phyloP scores from a whole-genome alignment of 805 yeast species.

The Metschnikowia gruessii region DNA sequence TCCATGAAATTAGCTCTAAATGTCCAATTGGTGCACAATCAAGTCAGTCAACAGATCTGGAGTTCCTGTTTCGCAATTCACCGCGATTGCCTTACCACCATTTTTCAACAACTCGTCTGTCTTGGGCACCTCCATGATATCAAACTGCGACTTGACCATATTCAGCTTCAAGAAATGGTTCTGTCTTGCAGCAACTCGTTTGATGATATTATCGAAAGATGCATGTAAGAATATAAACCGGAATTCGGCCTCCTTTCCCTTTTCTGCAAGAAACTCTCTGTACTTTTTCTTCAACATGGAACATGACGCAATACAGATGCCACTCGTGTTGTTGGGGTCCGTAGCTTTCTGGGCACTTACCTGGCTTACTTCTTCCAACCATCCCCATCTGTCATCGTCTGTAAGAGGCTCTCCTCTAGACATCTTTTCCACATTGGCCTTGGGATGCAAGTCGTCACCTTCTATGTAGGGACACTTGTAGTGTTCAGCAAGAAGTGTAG shows the following conservation, averaged over 20 bases:
- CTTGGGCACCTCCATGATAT: conserved; percentile 67
- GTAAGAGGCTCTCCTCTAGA: conserved; percentile 70
- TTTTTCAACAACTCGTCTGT: conserved; percentile 35
- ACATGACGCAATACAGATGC: conserved; percentile 64
- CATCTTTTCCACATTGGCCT: conserved; percentile 77
- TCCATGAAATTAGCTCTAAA: neutral
- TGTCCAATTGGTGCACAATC: conserved; percentile 19
- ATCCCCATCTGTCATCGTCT: conserved; percentile 90
- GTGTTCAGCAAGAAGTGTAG: conserved; percentile 44
- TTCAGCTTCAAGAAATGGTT: conserved; percentile 85
- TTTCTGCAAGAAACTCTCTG: conserved; percentile 55
- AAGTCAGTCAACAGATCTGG: conserved; percentile 18
- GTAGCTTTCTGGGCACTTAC: conserved; percentile 39
- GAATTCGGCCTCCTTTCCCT: conserved; percentile 39
- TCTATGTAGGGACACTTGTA: conserved; percentile 64
- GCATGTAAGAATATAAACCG: conserved; percentile 68
- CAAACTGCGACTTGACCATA: conserved; percentile 80
- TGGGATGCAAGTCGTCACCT: conserved; percentile 82
- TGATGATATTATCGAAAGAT: conserved; percentile 54
- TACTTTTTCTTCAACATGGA: conserved; percentile 78
- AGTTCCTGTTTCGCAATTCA: conserved; percentile 27
- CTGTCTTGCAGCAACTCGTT: conserved; percentile 60
- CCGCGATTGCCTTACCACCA: conserved; percentile 36
- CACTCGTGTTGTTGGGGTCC: conserved; percentile 20
- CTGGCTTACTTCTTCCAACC: conserved; percentile 60